Evolutionary conservation across 352 stramenopile species (phyloP).

Genomic region (Ochromonadaceae sp.): DNA sequence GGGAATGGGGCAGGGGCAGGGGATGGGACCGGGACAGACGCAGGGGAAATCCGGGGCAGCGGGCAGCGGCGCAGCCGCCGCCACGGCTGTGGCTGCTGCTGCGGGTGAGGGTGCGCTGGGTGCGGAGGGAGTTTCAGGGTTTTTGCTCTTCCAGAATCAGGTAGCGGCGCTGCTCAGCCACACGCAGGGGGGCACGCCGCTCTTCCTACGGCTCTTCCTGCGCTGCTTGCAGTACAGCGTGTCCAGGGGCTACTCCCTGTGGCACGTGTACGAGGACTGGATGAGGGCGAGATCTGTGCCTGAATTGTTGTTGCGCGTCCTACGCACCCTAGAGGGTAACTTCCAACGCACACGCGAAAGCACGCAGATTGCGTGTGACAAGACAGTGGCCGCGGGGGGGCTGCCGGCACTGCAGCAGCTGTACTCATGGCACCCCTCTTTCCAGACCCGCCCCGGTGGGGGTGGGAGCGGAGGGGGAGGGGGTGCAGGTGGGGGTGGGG

Average conservation of each 20-base stretch:
- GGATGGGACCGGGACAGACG: no score
- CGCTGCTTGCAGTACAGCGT: constrained; percentile 5
- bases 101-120: neutral
- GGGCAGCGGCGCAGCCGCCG: no score
- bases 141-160: constrained; percentile 10
- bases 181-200: constrained; percentile 5
- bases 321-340: constrained; percentile 14
- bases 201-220: constrained; percentile 21
- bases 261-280: constrained; percentile 18
- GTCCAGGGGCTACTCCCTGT: constrained; percentile 21
- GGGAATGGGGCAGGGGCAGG: no score
- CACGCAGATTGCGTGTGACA: neutral
- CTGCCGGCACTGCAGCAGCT: neutral
- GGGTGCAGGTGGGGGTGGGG: no score
- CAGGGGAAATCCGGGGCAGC: no score
- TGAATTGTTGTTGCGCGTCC: no score
- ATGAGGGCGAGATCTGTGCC: constrained; percentile 12
- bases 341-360: neutral
- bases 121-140: neutral
- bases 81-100: neutral
- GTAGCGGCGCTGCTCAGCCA: constrained; percentile 5
- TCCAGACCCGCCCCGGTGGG: neutral
- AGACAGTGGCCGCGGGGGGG: constrained; percentile 1
- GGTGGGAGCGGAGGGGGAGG: no score
- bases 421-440: constrained; percentile 21